Evolutionary conservation across 176 grass and related monocot genomes (phyloP).

Genomic region (Zizania latifolia): DNA sequence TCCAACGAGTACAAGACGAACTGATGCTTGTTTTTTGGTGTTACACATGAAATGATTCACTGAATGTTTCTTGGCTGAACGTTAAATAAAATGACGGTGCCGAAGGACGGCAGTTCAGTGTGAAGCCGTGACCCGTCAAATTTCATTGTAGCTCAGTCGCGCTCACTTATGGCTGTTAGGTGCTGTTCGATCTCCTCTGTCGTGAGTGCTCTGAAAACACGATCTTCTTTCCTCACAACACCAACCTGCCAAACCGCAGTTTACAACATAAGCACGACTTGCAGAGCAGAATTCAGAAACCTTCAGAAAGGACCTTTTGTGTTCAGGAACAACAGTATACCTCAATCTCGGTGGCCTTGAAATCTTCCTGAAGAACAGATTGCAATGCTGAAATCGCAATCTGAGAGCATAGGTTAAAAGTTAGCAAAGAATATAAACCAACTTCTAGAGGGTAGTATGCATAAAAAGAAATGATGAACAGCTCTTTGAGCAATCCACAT

Average conservation of each 20-base stretch:
- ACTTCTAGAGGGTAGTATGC: not conserved
- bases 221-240: constrained; percentile 71
- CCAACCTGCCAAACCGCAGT: constrained; percentile 52
- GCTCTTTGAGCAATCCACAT: too few relatives aligned
- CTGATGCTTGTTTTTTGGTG: constrained; percentile 14
- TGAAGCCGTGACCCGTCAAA: not conserved
- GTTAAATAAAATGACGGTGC: constrained; percentile 31
- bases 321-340: constrained; percentile 27
- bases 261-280: not conserved
- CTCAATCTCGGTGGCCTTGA: constrained; percentile 91
- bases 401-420: constrained; percentile 20
- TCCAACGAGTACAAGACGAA: constrained; percentile 3
- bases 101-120: not conserved
- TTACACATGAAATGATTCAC: constrained; percentile 31
- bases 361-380: constrained; percentile 96
- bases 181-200: constrained; percentile 95
- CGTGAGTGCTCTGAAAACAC: constrained; percentile 53
- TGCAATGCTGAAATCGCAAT: constrained; percentile 91
- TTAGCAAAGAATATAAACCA: constrained; percentile 8
- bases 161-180: constrained; percentile 91
- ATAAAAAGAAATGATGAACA: not conserved
- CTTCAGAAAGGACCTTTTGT: not conserved
- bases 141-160: constrained; percentile 39
- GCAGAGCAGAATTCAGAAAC: not conserved
- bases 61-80: constrained; percentile 17